phyloP scores from a whole-genome alignment of 2,329 filamentous ascomycete genomes.

The Magnaporthiopsis poae region DNA sequence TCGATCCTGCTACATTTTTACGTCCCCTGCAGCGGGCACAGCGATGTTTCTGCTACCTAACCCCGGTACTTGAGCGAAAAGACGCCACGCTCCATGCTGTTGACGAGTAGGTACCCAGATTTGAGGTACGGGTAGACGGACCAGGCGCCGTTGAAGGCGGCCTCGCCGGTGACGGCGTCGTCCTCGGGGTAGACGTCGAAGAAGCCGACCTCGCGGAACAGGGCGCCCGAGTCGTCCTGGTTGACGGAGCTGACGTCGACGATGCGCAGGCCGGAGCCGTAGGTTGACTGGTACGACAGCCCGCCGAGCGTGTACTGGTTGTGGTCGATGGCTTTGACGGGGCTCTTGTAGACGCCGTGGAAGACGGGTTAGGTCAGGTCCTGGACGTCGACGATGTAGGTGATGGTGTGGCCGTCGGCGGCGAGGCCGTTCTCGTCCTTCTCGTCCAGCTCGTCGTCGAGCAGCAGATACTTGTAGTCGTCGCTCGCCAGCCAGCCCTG shows the following conservation, averaged over 20 bases:
- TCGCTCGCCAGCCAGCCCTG: constrained; percentile 41
- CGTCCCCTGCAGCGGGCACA: background rate
- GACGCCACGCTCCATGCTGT: constrained; percentile 37
- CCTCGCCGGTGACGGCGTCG: constrained; percentile 27
- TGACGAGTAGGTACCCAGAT: constrained; percentile 28
- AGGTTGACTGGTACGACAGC: constrained; percentile 35
- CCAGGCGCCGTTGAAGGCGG: constrained; percentile 33
- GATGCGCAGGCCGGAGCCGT: constrained; percentile 31
- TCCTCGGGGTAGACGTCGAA: constrained; percentile 41
- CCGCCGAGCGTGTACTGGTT: constrained; percentile 34
- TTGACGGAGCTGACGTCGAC: constrained; percentile 23
- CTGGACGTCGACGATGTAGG: constrained; percentile 39
- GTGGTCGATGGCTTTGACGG: constrained; percentile 31
- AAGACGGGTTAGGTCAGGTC: constrained; percentile 31
- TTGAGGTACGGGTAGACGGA: constrained; percentile 32
- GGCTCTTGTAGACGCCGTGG: constrained; percentile 33
- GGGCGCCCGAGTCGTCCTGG: constrained; percentile 26
- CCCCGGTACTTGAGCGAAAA: constrained; percentile 14
- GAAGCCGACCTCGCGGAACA: constrained; percentile 33
- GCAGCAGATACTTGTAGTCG: constrained; percentile 33
- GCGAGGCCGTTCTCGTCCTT: background rate
- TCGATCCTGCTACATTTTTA: background rate
- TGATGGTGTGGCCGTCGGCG: constrained; percentile 31
- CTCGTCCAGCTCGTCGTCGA: constrained; percentile 46
- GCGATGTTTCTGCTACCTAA: background rate